These are phyloP conservation scores for Asterionellopsis glacialis DNA, from an alignment of 108 stramenopile species.

Conservation along the genomic window DNA sequence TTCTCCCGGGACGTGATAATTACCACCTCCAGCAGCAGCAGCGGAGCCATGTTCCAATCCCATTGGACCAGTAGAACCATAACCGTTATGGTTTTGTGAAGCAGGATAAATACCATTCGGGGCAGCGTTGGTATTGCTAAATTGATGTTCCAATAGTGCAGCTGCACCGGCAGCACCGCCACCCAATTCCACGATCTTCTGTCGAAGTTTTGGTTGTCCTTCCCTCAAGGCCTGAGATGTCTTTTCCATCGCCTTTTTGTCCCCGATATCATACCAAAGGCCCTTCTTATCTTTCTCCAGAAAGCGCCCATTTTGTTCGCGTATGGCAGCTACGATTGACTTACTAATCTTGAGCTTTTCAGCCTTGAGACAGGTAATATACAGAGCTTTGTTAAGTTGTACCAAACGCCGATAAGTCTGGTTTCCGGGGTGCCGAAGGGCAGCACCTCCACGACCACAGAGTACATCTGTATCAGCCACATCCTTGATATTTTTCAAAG, in stretches of 20 bases:
- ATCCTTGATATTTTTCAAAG: constrained; percentile 18
- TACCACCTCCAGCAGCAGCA: no score
- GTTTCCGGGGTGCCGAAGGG: constrained; percentile 68
- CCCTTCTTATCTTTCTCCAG: constrained; percentile 56
- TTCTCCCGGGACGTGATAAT: no score
- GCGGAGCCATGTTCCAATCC: no score
- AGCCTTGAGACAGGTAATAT: constrained; percentile 48
- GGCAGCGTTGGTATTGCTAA: background rate
- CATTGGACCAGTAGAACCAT: no score
- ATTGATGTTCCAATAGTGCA: constrained; percentile 18
- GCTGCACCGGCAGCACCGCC: constrained; percentile 14
- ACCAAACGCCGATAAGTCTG: constrained; percentile 63
- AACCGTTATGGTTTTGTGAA: no score
- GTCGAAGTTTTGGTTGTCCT: constrained; percentile 70
- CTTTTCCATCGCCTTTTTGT: constrained; percentile 74
- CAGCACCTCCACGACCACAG: constrained; percentile 71
- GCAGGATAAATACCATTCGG: no score
- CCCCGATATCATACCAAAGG: constrained; percentile 64
- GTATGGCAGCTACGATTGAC: constrained; percentile 73
- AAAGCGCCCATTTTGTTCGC: constrained; percentile 72
- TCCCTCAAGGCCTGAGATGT: constrained; percentile 80
- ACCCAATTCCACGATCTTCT: constrained; percentile 50
- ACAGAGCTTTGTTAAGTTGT: constrained; percentile 44
- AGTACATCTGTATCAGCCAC: constrained; percentile 61
- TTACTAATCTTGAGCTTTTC: constrained; percentile 73